phyloP scores from a whole-genome alignment of 371 early-diverging fungal species.

The Mortierella sp. region DNA sequence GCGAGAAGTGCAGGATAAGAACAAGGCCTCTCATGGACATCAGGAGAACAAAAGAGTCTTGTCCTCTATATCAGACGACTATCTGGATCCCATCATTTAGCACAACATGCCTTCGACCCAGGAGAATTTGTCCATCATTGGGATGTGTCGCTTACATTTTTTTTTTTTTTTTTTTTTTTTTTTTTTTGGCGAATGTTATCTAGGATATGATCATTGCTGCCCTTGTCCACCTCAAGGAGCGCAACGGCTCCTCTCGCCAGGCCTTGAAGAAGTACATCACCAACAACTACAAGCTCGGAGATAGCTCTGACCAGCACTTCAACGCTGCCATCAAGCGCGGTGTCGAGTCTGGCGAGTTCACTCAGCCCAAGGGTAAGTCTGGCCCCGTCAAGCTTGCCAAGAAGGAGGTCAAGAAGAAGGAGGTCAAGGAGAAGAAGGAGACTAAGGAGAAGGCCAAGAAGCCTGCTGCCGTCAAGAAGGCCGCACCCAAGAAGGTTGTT shows the following conservation, averaged over 20 bases:
- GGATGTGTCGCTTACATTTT: neutral
- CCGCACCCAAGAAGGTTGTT: conserved; percentile 56
- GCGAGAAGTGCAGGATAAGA: too few species aligned
- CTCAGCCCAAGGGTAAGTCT: conserved; percentile 78
- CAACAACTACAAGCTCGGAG: conserved; percentile 77
- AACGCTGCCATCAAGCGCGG: conserved; percentile 83
- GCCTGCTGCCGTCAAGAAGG: conserved; percentile 50
- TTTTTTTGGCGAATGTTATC: neutral
- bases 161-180: neutral
- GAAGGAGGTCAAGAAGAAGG: conserved; percentile 66
- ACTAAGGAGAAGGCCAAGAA: conserved; percentile 53
- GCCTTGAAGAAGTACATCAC: conserved; percentile 88
- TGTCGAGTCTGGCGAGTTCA: conserved; percentile 69
- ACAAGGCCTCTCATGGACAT: too few species aligned
- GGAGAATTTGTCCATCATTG: neutral
- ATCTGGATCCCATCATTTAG: too few species aligned
- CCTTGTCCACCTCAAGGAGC: conserved; percentile 77
- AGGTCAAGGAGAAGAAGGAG: conserved; percentile 61
- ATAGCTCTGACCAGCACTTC: conserved; percentile 70
- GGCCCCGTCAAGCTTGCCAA: conserved; percentile 80
- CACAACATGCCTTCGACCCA: too few species aligned
- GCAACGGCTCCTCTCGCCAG: conserved; percentile 81
- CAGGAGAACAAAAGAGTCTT: too few species aligned
- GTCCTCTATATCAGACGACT: too few species aligned
- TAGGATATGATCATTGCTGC: conserved; percentile 70